Evolutionary conservation across 495 filamentous ascomycete genomes (phyloP).

Genomic region (Achaetomiella virescens): DNA sequence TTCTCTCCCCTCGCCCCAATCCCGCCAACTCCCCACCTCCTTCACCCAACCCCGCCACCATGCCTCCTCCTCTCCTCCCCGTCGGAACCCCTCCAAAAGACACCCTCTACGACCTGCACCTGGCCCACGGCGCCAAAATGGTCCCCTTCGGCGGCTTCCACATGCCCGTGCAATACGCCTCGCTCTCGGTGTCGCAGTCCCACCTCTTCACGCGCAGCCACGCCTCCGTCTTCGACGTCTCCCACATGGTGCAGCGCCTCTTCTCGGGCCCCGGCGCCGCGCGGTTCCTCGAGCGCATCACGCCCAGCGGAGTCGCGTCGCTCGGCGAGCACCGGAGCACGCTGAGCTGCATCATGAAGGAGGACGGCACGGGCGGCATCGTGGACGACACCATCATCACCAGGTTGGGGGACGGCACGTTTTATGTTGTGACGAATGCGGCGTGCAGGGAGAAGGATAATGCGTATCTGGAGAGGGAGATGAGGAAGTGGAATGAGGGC

Average conservation of each 20-base stretch:
- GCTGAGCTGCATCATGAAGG: slow-evolving; percentile 72
- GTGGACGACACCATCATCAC: slow-evolving; percentile 91
- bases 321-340: slow-evolving; percentile 54
- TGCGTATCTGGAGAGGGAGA: slow-evolving; percentile 59
- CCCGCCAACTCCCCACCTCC: background rate
- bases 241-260: slow-evolving; percentile 64
- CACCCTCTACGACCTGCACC: slow-evolving; percentile 79
- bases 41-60: slow-evolving; percentile 14
- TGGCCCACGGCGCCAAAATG: slow-evolving; percentile 79
- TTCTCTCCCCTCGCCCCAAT: background rate
- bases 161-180: slow-evolving; percentile 87
- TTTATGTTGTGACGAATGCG: slow-evolving; percentile 97
- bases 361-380: slow-evolving; percentile 72
- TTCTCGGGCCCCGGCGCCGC: slow-evolving; percentile 74
- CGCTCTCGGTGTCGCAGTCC: slow-evolving; percentile 66
- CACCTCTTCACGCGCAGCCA: slow-evolving; percentile 84
- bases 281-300: slow-evolving; percentile 70
- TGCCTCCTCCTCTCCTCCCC: slow-evolving; percentile 31
- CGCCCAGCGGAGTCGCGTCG: slow-evolving; percentile 57
- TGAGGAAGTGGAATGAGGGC: slow-evolving; percentile 55
- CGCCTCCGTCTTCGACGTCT: slow-evolving; percentile 84
- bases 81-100: slow-evolving; percentile 49
- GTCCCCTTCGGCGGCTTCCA: slow-evolving; percentile 90
- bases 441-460: slow-evolving; percentile 83
- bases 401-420: slow-evolving; percentile 56